Conservation (phyloP, 139 green algal genomes). For the Bryopsis sp. region DNA sequence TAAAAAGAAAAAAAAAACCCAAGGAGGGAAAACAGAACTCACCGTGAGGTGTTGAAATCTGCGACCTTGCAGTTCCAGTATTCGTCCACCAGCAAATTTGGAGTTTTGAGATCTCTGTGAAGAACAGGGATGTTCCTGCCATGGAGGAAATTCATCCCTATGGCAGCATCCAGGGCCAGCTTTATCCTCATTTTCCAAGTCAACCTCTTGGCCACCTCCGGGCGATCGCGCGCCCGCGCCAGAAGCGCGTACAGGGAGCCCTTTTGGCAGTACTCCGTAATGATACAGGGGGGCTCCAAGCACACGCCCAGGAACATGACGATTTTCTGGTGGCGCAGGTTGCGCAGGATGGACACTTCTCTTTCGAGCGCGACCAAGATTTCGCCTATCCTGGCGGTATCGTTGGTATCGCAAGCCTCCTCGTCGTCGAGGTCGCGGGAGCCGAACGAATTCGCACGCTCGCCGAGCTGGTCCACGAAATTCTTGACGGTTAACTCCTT, state of each 20-base stretch:
- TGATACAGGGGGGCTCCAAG: slow-evolving; percentile 33
- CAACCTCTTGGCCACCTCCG: background rate
- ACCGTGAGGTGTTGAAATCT: slow-evolving; percentile 27
- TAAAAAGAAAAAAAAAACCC: background rate
- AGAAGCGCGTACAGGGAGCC: slow-evolving; percentile 41
- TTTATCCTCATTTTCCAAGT: background rate
- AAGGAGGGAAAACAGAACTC: background rate
- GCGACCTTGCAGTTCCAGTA: slow-evolving; percentile 37
- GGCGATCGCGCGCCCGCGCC: background rate
- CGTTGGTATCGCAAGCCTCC: background rate
- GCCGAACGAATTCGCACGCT: too few relatives aligned
- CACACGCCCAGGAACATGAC: slow-evolving; percentile 56
- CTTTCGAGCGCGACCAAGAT: slow-evolving; percentile 31
- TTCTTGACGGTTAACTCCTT: slow-evolving; percentile 35
- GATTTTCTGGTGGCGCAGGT: slow-evolving; percentile 49
- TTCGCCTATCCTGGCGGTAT: slow-evolving; percentile 2
- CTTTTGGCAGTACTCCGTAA: slow-evolving; percentile 51
- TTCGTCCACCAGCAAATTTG: slow-evolving; percentile 41
- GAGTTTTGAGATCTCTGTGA: slow-evolving; percentile 71
- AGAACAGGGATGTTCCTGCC: slow-evolving; percentile 57
- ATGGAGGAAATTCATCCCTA: slow-evolving; percentile 80
- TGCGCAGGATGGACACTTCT: slow-evolving; percentile 48
- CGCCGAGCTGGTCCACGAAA: slow-evolving; percentile 23
- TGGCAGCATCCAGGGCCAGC: slow-evolving; percentile 18
- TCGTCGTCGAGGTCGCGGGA: slow-evolving; percentile 18